Conservation (phyloP, 805 yeast species). For the Cyberlindnera sargentensis region DNA sequence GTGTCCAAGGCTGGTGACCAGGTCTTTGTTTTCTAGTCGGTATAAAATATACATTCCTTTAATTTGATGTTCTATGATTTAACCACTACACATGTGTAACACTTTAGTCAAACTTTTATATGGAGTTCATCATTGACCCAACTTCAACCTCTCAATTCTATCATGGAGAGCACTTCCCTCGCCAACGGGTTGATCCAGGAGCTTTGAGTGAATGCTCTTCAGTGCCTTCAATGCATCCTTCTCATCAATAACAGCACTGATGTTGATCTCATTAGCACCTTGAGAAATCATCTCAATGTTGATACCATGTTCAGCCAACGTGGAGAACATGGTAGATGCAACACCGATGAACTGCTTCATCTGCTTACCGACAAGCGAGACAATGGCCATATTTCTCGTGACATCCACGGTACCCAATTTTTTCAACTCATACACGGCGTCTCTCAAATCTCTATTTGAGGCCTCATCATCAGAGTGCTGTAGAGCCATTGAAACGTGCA, state of each 20-base stretch:
- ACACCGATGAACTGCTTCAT: slow-evolving; percentile 96
- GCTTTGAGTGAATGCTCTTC: slow-evolving; percentile 71
- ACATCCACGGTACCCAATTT: slow-evolving; percentile 86
- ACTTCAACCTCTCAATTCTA: slow-evolving; percentile 38
- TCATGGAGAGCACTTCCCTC: slow-evolving; percentile 28
- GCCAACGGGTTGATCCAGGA: slow-evolving; percentile 43
- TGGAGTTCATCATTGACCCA: slow-evolving; percentile 13
- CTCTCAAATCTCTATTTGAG: slow-evolving; percentile 43
- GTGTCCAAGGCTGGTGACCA: slow-evolving; percentile 87
- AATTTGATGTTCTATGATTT: not conserved
- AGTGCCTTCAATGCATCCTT: slow-evolving; percentile 79
- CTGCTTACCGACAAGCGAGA: slow-evolving; percentile 92
- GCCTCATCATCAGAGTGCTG: slow-evolving; percentile 67
- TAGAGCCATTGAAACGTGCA: slow-evolving; percentile 96
- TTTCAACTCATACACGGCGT: slow-evolving; percentile 72
- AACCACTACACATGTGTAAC: no score
- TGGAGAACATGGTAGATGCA: slow-evolving; percentile 95
- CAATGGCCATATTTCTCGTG: slow-evolving; percentile 80
- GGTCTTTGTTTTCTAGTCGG: slow-evolving; percentile 67
- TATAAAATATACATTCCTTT: not conserved
- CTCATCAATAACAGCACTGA: slow-evolving; percentile 88
- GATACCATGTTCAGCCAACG: slow-evolving; percentile 83
- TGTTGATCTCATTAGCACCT: slow-evolving; percentile 97
- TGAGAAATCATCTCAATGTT: slow-evolving; percentile 98
- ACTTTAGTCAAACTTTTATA: no score